phyloP scores from a whole-genome alignment of 495 filamentous ascomycete species.

The Copromyces sp. region DNA sequence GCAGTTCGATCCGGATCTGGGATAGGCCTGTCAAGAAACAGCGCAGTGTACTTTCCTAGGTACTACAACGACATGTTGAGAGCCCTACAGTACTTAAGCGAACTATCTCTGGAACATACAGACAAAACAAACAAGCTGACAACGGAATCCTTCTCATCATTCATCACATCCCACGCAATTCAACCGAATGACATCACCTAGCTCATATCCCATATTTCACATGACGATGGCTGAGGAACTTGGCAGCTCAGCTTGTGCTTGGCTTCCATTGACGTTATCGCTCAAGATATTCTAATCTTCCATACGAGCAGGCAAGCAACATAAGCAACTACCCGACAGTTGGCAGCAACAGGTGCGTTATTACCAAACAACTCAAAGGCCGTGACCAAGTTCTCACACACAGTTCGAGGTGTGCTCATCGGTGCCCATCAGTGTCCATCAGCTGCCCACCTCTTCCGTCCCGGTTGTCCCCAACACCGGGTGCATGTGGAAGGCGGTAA shows the following conservation, averaged over 20 bases:
- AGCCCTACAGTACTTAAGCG: neutral
- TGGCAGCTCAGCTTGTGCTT: neutral
- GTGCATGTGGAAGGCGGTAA: neutral
- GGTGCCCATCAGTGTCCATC: neutral
- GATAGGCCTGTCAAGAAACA: neutral
- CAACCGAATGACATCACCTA: neutral
- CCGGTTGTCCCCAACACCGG: neutral
- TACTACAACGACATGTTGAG: neutral
- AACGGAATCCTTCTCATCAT: neutral
- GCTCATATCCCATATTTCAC: neutral
- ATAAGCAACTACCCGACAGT: neutral
- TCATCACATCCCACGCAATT: neutral
- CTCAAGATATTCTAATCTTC: neutral
- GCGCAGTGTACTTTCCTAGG: neutral
- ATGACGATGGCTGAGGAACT: neutral
- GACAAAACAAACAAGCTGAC: neutral
- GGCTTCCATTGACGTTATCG: neutral
- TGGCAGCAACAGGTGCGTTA: neutral
- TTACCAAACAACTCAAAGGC: neutral
- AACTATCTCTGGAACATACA: neutral
- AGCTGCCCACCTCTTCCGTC: neutral
- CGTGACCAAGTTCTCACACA: neutral
- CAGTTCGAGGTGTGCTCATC: neutral
- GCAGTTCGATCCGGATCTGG: neutral
- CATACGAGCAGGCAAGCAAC: neutral